phyloP scores from a whole-genome alignment of 345 rosid species.

The Euphorbia lathyris region DNA sequence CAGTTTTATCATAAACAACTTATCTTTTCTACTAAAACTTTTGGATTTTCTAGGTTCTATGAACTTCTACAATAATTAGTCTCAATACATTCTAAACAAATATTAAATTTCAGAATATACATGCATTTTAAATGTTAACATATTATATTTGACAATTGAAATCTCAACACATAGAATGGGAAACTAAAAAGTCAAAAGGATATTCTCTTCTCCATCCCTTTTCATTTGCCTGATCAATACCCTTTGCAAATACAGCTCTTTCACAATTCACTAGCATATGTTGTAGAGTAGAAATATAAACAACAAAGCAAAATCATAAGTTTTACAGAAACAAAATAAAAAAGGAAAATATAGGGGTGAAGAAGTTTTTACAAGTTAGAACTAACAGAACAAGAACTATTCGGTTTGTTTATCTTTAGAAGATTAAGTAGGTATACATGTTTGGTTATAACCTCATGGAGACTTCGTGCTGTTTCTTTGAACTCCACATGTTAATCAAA shows the following conservation, averaged over 20 bases:
- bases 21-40: neutral
- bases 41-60: neutral
- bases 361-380: neutral
- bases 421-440: conserved; percentile 27
- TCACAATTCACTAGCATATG: conserved; percentile 39
- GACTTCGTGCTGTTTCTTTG: conserved; percentile 40
- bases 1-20: neutral
- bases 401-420: neutral
- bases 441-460: conserved; percentile 50
- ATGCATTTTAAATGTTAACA: neutral
- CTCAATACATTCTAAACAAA: neutral
- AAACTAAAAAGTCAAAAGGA: conserved; percentile 35
- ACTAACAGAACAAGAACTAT: neutral
- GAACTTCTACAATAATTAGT: neutral
- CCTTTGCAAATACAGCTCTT: conserved; percentile 37
- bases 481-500: conserved; percentile 43
- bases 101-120: neutral
- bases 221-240: conserved; percentile 45
- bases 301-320: neutral
- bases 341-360: neutral
- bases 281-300: neutral
- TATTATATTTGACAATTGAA: neutral
- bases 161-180: conserved; percentile 4
- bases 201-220: conserved; percentile 73
- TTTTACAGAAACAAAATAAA: neutral